Evolutionary conservation across 2,329 filamentous ascomycete species (phyloP).

Genomic region (Xylariaceae sp.): DNA sequence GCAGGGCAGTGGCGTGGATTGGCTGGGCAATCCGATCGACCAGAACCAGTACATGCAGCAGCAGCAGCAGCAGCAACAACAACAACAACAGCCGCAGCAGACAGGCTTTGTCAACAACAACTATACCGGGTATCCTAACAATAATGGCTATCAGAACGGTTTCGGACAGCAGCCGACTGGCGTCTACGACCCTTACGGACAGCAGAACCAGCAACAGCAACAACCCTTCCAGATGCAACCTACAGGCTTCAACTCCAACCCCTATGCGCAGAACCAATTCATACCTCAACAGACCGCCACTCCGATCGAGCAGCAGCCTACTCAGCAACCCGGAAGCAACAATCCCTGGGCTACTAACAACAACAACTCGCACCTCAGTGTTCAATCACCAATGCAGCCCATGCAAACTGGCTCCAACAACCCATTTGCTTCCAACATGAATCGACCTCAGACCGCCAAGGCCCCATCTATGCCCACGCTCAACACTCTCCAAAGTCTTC

Average conservation of each 20-base stretch:
- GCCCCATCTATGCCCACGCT: constrained; percentile 65
- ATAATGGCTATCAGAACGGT: constrained; percentile 64
- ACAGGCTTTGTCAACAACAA: constrained; percentile 66
- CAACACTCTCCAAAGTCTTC: constrained; percentile 56
- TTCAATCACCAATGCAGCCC: constrained; percentile 66
- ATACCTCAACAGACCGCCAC: constrained; percentile 40
- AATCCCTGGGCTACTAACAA: constrained; percentile 82
- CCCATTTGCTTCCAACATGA: constrained; percentile 80
- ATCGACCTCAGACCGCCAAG: constrained; percentile 57
- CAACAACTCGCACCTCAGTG: constrained; percentile 45
- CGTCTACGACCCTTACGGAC: constrained; percentile 68
- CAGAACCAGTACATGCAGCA: constrained; percentile 62
- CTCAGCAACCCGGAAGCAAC: constrained; percentile 77
- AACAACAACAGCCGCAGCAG: constrained; percentile 65
- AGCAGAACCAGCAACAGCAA: constrained; percentile 42
- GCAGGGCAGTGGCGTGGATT: constrained; percentile 93
- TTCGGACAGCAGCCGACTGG: constrained; percentile 65
- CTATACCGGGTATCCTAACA: constrained; percentile 56
- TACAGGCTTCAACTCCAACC: constrained; percentile 56
- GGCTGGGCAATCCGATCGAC: constrained; percentile 93
- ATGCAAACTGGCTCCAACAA: constrained; percentile 96
- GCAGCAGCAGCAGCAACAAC: constrained; percentile 70
- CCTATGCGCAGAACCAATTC: constrained; percentile 51
- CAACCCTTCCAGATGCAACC: constrained; percentile 47
- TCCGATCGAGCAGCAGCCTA: constrained; percentile 57